These are phyloP conservation scores for Monosporascus sp. DNA, from an alignment of 2,329 filamentous ascomycete genomes.

Conservation along the genomic window DNA sequence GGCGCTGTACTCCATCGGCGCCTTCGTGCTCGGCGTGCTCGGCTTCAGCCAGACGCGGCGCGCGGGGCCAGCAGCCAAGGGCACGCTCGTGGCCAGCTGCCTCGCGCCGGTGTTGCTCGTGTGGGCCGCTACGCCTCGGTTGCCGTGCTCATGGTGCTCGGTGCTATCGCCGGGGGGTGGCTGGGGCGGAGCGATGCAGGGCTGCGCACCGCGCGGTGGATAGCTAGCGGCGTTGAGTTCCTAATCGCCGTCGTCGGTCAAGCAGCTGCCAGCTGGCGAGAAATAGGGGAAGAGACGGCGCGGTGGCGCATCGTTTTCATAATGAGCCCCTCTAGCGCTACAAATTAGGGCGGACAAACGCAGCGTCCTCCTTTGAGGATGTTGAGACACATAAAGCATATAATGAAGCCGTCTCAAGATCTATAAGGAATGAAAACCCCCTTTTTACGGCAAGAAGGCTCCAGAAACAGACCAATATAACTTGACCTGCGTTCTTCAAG, in stretches of 20 bases:
- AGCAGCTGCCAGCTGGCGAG: neutral
- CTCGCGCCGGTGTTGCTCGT: conserved; percentile 46
- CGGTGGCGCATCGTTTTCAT: no score
- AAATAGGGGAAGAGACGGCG: neutral
- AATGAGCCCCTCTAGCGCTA: no score
- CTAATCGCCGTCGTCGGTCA: conserved; percentile 25
- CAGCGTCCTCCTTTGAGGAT: no score
- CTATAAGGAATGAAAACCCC: no score
- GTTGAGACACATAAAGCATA: no score
- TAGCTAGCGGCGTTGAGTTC: conserved; percentile 39
- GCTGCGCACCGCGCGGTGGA: conserved; percentile 38
- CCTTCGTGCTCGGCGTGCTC: conserved; percentile 49
- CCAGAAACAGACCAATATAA: no score
- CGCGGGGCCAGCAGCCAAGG: conserved; percentile 32
- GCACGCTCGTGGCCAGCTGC: conserved; percentile 43
- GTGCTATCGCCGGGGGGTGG: conserved; percentile 44
- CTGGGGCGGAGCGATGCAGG: conserved; percentile 36
- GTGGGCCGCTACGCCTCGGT: conserved; percentile 36
- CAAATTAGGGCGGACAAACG: no score
- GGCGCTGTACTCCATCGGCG: conserved; percentile 45
- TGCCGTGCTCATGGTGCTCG: conserved; percentile 39
- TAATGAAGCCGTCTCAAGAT: no score
- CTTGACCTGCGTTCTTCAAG: no score
- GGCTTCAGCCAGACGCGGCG: conserved; percentile 32
- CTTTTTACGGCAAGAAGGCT: no score